phyloP scores from a whole-genome alignment of 805 yeast genomes.

The Schizosaccharomyces lindneri region DNA sequence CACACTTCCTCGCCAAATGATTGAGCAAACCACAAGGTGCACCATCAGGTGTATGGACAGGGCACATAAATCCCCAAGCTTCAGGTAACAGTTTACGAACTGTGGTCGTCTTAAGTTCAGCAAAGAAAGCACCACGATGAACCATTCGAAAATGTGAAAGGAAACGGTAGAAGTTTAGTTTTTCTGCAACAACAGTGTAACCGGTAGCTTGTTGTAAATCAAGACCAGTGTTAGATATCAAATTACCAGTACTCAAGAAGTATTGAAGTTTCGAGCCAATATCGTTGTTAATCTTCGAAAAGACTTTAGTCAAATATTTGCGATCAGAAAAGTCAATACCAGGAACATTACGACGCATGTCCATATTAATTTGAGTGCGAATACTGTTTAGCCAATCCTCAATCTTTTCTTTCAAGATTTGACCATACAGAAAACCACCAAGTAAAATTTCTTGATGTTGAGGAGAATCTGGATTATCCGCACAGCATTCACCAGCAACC shows the following conservation, averaged over 20 bases:
- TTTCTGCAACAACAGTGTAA: constrained; percentile 94
- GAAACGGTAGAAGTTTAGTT: constrained; percentile 89
- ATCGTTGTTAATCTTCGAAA: constrained; percentile 63
- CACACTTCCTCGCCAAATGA: constrained; percentile 89
- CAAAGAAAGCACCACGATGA: constrained; percentile 97
- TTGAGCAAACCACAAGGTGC: constrained; percentile 95
- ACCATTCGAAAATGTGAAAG: constrained; percentile 98
- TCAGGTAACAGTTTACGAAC: constrained; percentile 91
- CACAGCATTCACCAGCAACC: constrained; percentile 89
- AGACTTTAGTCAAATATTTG: constrained; percentile 58
- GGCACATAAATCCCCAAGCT: constrained; percentile 97
- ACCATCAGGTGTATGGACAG: constrained; percentile 98
- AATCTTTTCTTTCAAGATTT: constrained; percentile 86
- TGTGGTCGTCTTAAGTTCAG: constrained; percentile 89
- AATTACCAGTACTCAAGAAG: constrained; percentile 86
- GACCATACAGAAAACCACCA: constrained; percentile 90
- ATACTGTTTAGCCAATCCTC: constrained; percentile 71
- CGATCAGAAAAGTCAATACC: constrained; percentile 56
- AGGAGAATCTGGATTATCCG: constrained; percentile 97
- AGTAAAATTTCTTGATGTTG: constrained; percentile 92
- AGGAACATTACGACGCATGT: constrained; percentile 40
- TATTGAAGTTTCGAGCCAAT: constrained; percentile 87
- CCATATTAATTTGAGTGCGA: constrained; percentile 49
- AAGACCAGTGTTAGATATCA: constrained; percentile 88
- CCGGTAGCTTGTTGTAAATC: constrained; percentile 96